Conservation (phyloP, 257 asterid species). For the Nicotiana obtusifolia region DNA sequence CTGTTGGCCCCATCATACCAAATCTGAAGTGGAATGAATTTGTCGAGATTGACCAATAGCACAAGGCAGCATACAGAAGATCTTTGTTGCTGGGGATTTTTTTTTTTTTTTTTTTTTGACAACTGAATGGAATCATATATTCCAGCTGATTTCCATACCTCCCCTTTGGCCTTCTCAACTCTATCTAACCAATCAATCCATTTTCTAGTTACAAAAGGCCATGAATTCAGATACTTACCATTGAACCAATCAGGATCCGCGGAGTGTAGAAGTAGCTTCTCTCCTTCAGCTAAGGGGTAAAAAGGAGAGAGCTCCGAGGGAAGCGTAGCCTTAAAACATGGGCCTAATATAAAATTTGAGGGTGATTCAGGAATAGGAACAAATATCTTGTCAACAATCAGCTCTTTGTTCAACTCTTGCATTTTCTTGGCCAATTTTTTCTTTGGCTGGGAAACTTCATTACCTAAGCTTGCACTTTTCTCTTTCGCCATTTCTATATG, state of each 20-base stretch:
- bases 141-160: constrained; percentile 10
- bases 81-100: not conserved
- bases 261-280: constrained; percentile 9
- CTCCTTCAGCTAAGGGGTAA: constrained; percentile 18
- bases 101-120: not conserved
- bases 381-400: not conserved
- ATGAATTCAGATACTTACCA: not conserved
- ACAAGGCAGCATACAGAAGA: constrained; percentile 10
- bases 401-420: constrained; percentile 1
- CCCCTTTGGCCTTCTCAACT: constrained; percentile 5
- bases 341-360: not conserved
- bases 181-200: constrained; percentile 18
- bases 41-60: constrained; percentile 14
- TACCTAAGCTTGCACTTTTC: not conserved
- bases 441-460: not conserved
- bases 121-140: constrained; percentile 15
- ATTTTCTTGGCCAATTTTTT: not conserved
- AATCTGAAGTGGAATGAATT: constrained; percentile 14
- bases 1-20: constrained; percentile 20
- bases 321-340: constrained; percentile 7
- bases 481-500: not conserved
- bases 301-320: not conserved
- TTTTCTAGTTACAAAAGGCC: constrained; percentile 1
- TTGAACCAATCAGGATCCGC: not conserved
- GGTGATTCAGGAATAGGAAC: not conserved